A percentile compares a stretch with the other conserved stretches of the same genome.
phyloP scores from a whole-genome alignment of 345 rosid species.

The Xanthoceras sorbifolium region DNA sequence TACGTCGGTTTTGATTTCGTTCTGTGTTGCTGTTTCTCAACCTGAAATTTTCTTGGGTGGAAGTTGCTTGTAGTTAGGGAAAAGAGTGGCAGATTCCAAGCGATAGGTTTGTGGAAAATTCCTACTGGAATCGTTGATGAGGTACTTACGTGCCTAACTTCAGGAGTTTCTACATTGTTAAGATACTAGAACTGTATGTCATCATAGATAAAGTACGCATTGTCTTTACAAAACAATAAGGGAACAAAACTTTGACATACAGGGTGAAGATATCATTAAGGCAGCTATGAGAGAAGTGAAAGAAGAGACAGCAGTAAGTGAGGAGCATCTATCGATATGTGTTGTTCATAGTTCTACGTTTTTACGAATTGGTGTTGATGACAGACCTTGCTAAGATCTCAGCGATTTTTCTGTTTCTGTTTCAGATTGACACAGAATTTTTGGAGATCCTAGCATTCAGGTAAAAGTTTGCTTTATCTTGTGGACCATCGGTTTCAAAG shows the following conservation, averaged over 20 bases:
- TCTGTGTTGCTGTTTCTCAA: slow-evolving; percentile 9
- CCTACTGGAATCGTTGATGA: slow-evolving; percentile 85
- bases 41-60: slow-evolving; percentile 14
- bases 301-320: slow-evolving; percentile 85
- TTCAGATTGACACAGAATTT: slow-evolving; percentile 74
- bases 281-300: slow-evolving; percentile 80
- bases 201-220: not conserved
- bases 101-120: slow-evolving; percentile 75
- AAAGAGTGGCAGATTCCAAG: slow-evolving; percentile 55
- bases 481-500: not conserved
- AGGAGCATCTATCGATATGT: not conserved
- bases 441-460: slow-evolving; percentile 73
- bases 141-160: slow-evolving; percentile 38
- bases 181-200: not conserved
- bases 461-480: slow-evolving; percentile 27
- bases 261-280: slow-evolving; percentile 72
- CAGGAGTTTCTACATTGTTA: slow-evolving; percentile 4
- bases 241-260: slow-evolving; percentile 20
- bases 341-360: not conserved
- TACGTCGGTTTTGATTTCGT: not conserved
- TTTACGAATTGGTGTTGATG: not conserved
- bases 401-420: slow-evolving; percentile 11
- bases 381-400: slow-evolving; percentile 7
- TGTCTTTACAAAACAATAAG: slow-evolving; percentile 5
- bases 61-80: slow-evolving; percentile 87